Evolutionary conservation across 495 filamentous ascomycete genomes (phyloP).

Genomic region (Rhypophila decipiens): DNA sequence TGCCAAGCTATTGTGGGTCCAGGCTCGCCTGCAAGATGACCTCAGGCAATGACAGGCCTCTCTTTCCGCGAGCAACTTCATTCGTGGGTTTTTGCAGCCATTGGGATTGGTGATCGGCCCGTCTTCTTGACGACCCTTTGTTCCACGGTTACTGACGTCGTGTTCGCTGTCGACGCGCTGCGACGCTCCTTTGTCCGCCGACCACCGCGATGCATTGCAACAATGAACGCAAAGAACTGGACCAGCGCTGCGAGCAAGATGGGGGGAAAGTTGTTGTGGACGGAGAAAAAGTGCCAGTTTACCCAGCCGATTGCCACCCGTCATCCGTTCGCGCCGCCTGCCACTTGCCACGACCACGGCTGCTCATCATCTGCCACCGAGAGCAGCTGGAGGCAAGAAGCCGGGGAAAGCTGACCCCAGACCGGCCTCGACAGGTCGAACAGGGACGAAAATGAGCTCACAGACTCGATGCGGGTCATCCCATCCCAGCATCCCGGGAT

Average conservation of each 20-base stretch:
- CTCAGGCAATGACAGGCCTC: conserved; percentile 6
- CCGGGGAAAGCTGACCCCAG: neutral
- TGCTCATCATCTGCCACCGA: neutral
- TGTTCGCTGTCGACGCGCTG: neutral
- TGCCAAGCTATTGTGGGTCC: neutral
- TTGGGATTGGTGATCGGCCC: conserved; percentile 1
- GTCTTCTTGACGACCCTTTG: neutral
- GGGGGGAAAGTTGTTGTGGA: too few species aligned
- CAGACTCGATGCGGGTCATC: neutral
- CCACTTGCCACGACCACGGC: neutral
- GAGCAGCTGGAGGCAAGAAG: neutral
- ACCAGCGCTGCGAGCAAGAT: neutral
- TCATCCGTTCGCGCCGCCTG: neutral
- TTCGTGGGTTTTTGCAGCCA: neutral
- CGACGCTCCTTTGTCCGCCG: conserved; percentile 1
- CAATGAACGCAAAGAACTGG: too few species aligned
- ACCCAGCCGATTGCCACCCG: neutral
- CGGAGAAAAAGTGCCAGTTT: neutral
- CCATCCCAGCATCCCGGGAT: neutral
- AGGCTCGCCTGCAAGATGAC: conserved; percentile 11
- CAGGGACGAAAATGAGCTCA: too few species aligned
- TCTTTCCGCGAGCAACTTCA: neutral
- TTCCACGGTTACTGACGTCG: neutral
- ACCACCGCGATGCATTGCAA: neutral
- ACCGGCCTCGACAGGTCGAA: neutral